Evolutionary conservation across 345 rosid genomes (phyloP), one percentile per base, ranked within the genome.

Genomic region (Durio zibethinus): DNA sequence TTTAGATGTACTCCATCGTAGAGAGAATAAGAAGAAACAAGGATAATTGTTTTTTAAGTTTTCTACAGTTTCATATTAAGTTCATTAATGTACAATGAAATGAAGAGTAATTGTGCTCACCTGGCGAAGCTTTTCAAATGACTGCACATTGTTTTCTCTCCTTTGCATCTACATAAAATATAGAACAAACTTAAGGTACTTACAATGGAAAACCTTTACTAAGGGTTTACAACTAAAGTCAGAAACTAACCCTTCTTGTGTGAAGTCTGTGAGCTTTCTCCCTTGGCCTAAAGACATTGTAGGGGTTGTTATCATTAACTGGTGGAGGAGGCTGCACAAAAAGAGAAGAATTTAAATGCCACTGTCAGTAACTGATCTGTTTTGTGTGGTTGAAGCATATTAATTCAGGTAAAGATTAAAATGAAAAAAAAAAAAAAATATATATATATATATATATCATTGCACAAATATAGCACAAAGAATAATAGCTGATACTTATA

Each of bases 111-210:
- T 15, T 76, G 77, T 61, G 40, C 85, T 82, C 35, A 93, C 99
- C 92, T 95, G 99, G 53, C 99, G 97, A 84, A 95, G 94, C 91
- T 95, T 95, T 85, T 95, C 98, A 85, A 95, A 95, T 75, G 98
- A 95, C 81, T 95, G 99, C 76, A 93, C 98, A 77, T 93, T 95
- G 83, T 95, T 95, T 88, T 95, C 99, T 84, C 99, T 95, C 85
- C 99, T 88, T 82, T 95, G 99, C 99, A 95, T 93, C 98, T 95
- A 82, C 27, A 74, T 21, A 75, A 79, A 62, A 73, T 48, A 81
- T 25, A 64, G 21, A n/a, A 35, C 68, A 61, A 7, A 31, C 29
- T 74, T 70, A 77, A 68, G 38, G 74, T 48, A 75, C 42, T 68
- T 18, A 59, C 15, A 36, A 53, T 18, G 62, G 25, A 53, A 36